A percentile compares a stretch with the other conserved stretches of the same genome.
Conservation (phyloP, 495 filamentous ascomycete genomes). For the Saxophila tyrrhenica region DNA sequence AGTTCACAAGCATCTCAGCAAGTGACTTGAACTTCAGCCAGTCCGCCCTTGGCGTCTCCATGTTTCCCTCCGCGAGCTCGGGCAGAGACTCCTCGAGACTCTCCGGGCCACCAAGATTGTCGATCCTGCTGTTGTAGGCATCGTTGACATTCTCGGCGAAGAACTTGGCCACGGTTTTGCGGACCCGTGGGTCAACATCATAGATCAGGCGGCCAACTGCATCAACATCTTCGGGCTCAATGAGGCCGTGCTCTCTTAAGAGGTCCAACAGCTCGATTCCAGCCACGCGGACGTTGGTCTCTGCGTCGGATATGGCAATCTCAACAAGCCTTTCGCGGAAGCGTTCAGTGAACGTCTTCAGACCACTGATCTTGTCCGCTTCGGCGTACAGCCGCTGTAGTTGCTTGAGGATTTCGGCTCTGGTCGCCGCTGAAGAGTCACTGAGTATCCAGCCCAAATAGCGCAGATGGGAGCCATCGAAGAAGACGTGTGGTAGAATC, state of each 20-base stretch:
- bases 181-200: conserved; percentile 69
- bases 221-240: conserved; percentile 86
- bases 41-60: conserved; percentile 56
- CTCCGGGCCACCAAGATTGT: conserved; percentile 77
- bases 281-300: conserved; percentile 61
- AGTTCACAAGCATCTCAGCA: conserved; percentile 67
- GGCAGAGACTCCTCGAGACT: conserved; percentile 56
- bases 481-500: conserved; percentile 70
- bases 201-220: conserved; percentile 74
- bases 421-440: conserved; percentile 54
- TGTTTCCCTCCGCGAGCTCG: conserved; percentile 52
- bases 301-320: conserved; percentile 75
- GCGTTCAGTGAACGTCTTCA: conserved; percentile 80
- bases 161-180: conserved; percentile 79
- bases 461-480: conserved; percentile 74
- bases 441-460: conserved; percentile 94
- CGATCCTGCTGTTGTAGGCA: conserved; percentile 62
- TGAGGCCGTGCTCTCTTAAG: conserved; percentile 69
- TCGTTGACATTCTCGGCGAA: conserved; percentile 79
- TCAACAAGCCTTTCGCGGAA: conserved; percentile 83
- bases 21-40: conserved; percentile 92
- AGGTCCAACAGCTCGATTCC: conserved; percentile 70
- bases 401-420: conserved; percentile 71
- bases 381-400: conserved; percentile 63
- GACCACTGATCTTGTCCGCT: conserved; percentile 59